Conservation (phyloP, 441 rosid genomes). For the Syzygium malaccense region DNA sequence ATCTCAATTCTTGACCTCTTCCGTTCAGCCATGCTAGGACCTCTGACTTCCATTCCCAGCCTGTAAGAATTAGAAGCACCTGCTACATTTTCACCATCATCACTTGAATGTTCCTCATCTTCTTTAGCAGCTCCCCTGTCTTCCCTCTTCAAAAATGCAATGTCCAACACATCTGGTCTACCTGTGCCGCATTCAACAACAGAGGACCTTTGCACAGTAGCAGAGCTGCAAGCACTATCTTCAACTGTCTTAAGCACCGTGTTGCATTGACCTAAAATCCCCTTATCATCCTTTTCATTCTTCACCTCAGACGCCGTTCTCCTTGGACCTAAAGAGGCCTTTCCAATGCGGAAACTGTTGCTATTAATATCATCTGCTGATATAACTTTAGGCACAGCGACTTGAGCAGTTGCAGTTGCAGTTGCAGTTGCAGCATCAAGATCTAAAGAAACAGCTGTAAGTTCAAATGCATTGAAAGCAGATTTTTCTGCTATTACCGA, state of each 20-base stretch:
- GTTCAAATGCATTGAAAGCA: background rate
- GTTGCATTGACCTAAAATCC: constrained; percentile 18
- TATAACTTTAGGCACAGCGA: constrained; percentile 15
- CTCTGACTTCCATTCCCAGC: constrained; percentile 19
- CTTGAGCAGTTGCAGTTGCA: constrained; percentile 24
- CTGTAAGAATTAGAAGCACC: constrained; percentile 32
- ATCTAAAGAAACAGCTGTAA: constrained; percentile 30
- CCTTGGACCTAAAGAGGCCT: constrained; percentile 19
- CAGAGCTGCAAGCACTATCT: constrained; percentile 32
- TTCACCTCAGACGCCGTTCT: constrained; percentile 26
- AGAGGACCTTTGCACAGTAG: constrained; percentile 26
- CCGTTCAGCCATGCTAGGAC: constrained; percentile 33
- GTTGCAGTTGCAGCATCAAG: constrained; percentile 17
- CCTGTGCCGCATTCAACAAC: constrained; percentile 23
- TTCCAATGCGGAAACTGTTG: background rate
- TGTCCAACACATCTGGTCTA: constrained; percentile 22
- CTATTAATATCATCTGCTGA: constrained; percentile 34
- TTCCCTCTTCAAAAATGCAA: constrained; percentile 26
- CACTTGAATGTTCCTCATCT: constrained; percentile 27
- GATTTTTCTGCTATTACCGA: background rate
- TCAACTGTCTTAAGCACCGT: constrained; percentile 17
- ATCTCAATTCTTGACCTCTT: constrained; percentile 42
- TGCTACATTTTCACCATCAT: constrained; percentile 31
- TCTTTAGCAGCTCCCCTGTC: constrained; percentile 28
- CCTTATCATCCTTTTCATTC: constrained; percentile 19